Evolutionary conservation across 1,284 basidiomycete species (phyloP), one percentile per base, ranked within the genome.

Genomic region (Pyrrhoderma noxium): DNA sequence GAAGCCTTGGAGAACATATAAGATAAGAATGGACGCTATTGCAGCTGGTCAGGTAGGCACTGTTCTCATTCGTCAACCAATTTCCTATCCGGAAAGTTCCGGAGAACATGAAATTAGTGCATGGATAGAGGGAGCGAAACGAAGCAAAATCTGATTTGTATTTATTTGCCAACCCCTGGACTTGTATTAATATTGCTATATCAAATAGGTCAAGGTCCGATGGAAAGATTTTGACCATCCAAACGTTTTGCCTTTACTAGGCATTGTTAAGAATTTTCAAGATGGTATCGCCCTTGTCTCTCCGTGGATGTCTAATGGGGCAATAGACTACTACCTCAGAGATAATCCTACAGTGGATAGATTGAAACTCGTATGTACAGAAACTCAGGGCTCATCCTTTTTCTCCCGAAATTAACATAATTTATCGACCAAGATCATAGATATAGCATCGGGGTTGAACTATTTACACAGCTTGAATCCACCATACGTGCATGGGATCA

Each of bases 141-240:
- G 27, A 31, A 31, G 27, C 11, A 5, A 5, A 31, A 11, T 31
- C 27, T 31, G 27, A 31, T 31, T 31, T 31, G 27, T 31, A 31
- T 31, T 31, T 31, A 11, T 5, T 5, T 31, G 11, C 27, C 27
- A 31, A 31, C 11, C 27, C 27, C 27, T 31, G 27, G 27, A 11
- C 7, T 31, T 31, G 27, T 31, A 31, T 31, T 31, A 31, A 5
- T 31, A 31, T 11, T 31, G 27, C 27, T 31, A 11, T 31, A 31
- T 11, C 27, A 31, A 5, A 31, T 11, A 31, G 27, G 27, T 31
- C 27, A 31, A 31, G 11, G 11, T 39, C 4, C 8, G 9, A 16
- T 52, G 51, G 54, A 45, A 49, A 11, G 43, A 45, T 13, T 55
- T 55, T 23, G 35, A 52, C 34, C 54, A 55, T 21, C 45, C 49